These are phyloP conservation scores for Candida nanaspora DNA, from an alignment of 805 yeast genomes.

Conservation along the genomic window DNA sequence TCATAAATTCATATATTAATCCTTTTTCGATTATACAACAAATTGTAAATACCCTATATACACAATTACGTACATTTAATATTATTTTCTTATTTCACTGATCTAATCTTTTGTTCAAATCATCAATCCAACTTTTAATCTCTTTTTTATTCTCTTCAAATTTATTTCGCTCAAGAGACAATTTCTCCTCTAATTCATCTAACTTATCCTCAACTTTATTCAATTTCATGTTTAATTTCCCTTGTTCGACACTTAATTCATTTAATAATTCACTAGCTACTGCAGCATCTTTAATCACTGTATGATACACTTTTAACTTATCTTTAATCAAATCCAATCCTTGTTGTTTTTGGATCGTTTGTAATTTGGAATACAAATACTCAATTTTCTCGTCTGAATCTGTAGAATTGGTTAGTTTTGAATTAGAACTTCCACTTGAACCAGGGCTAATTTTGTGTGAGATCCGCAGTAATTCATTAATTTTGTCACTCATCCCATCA, in stretches of 20 bases:
- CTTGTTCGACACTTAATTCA: conserved; percentile 3
- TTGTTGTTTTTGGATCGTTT: too few relatives aligned
- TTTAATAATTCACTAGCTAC: background rate
- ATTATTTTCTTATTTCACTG: too few relatives aligned
- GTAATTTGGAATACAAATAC: background rate
- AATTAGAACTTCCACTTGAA: too few relatives aligned
- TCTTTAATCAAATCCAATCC: background rate
- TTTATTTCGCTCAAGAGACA: conserved; percentile 3
- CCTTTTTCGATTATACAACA: too few relatives aligned
- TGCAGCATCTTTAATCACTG: conserved; percentile 4
- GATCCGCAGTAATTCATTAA: conserved; percentile 7
- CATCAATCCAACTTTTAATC: conserved; percentile 8
- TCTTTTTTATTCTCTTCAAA: conserved; percentile 9
- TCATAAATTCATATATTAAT: too few relatives aligned
- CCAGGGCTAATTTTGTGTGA: conserved; percentile 1
- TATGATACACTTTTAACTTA: conserved; percentile 8
- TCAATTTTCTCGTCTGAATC: background rate
- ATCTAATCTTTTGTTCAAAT: conserved; percentile 7
- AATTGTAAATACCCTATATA: too few relatives aligned
- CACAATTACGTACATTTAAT: too few relatives aligned
- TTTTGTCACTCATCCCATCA: conserved; percentile 3
- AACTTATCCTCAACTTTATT: conserved; percentile 17
- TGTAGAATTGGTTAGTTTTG: background rate
- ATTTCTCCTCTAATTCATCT: conserved; percentile 9
- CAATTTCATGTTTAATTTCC: conserved; percentile 5